Base-by-base conservation (phyloP, 805 yeast genomes). In the Kodamaea sagamina region DNA sequence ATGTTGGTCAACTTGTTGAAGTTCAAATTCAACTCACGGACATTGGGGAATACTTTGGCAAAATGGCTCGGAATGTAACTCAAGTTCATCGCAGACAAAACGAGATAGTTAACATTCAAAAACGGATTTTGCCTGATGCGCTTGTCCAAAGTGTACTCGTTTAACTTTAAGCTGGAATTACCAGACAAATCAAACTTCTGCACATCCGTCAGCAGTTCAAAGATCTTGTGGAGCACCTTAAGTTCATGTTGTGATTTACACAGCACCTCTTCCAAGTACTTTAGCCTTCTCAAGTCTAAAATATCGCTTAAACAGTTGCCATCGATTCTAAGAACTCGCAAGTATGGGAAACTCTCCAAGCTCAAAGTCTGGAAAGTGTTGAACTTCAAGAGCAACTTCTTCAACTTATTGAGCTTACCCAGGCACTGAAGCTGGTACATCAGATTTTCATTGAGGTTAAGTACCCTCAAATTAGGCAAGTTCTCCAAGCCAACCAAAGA, bases 61-160 rank as follows among this genome's bases (percentile, higher is more conserved):
- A 78, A 70, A 7, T 59, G 51, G 0, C 21, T 35, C 0, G 82
- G 80, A 12, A 77, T 51, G 1, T 43, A 28, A 3, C 56, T 55
- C n/a, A 78, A 48, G 32, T 68, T 67, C 65, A 72, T 68, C 0
- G 82, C 80, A 0, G 78, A 63, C n/a, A 78, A 47, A n/a, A 63
- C 63, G 32, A 78, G 54, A 11, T 51, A 55, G 22, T 61, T 69
- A 10, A 78, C 53, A 51, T 68, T 71, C 17, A 67, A 47, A 39
- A 67, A 71, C 11, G 56, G 53, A 6, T 13, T 41, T 34, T 11
- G 31, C 32, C 34, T 43, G 19, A 31, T 40, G 40, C 24, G 19
- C 44, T 25, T 27, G 17, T 35, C 35, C 21, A 16, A 19, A 10
- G 25, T 32, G 11, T 19, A 37, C 6, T 21, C 17, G 18, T 22